Conservation (phyloP, 129 eudicot genomes). For the Tanacetum coccineum region DNA sequence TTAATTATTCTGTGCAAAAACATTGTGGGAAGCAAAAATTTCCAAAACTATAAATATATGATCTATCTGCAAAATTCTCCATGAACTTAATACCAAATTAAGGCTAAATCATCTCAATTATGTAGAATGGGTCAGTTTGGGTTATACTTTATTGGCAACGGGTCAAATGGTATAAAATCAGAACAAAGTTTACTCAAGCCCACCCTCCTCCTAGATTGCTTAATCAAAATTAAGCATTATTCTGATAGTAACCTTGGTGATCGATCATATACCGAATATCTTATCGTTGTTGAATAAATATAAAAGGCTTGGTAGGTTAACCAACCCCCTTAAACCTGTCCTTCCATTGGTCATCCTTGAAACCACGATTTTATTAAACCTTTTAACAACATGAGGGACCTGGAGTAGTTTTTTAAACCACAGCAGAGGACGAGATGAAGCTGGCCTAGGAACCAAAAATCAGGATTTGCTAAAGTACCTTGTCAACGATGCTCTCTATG, state of each 20-base stretch:
- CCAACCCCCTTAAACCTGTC: too few species aligned
- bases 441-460: conserved; percentile 3
- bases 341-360: too few species aligned
- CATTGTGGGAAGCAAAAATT: not conserved
- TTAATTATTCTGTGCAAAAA: not conserved
- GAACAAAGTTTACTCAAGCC: too few species aligned
- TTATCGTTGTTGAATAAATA: too few species aligned
- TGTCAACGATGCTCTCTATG: conserved; percentile 61
- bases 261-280: too few species aligned
- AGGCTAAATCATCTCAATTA: not conserved
- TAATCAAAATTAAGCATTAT: too few species aligned
- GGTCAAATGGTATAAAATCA: too few species aligned
- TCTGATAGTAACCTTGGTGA: too few species aligned
- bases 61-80: not conserved
- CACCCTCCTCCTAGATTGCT: too few species aligned
- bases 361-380: too few species aligned
- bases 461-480: conserved; percentile 26
- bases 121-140: not conserved
- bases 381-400: too few species aligned
- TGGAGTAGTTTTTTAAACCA: not conserved
- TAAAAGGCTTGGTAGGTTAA: too few species aligned
- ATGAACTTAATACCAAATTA: not conserved
- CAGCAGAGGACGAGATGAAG: not conserved
- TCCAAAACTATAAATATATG: not conserved
- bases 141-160: not conserved